These are phyloP conservation scores for Puya raimondii DNA, from an alignment of 176 grass and related monocot species.

Conservation along the genomic window DNA sequence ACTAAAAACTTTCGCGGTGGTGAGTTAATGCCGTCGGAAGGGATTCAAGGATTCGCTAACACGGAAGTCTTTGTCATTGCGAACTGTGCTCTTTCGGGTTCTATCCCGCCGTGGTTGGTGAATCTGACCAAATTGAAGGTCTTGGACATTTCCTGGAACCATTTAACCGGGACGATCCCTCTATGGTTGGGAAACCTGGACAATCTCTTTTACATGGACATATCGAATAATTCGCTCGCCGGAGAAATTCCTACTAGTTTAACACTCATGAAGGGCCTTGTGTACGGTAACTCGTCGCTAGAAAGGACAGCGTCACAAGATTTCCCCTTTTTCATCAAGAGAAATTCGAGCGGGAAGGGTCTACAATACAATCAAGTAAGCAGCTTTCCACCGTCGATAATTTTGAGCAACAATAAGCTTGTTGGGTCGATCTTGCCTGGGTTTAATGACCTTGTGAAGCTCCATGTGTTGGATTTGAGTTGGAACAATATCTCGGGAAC, in stretches of 20 bases:
- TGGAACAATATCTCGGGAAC: slow-evolving; percentile 66
- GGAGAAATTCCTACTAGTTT: slow-evolving; percentile 59
- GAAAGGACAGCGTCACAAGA: slow-evolving; percentile 26
- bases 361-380: slow-evolving; percentile 84
- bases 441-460: slow-evolving; percentile 51
- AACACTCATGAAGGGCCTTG: slow-evolving; percentile 49
- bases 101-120: slow-evolving; percentile 51
- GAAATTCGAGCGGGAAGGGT: slow-evolving; percentile 54
- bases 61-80: slow-evolving; percentile 76
- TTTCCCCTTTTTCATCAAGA: slow-evolving; percentile 60
- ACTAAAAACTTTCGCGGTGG: slow-evolving; percentile 69
- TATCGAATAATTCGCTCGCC: slow-evolving; percentile 76
- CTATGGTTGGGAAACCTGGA: slow-evolving; percentile 52
- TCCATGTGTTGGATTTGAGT: slow-evolving; percentile 56
- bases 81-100: slow-evolving; percentile 62
- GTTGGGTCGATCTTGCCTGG: slow-evolving; percentile 35
- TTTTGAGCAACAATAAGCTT: slow-evolving; percentile 55
- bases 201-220: slow-evolving; percentile 75
- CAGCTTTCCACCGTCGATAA: slow-evolving; percentile 71
- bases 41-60: slow-evolving; percentile 63
- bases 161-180: slow-evolving; percentile 48
- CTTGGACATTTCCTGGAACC: slow-evolving; percentile 95
- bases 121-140: slow-evolving; percentile 38
- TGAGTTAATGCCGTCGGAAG: slow-evolving; percentile 48
- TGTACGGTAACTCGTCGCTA: slow-evolving; percentile 16